These are phyloP conservation scores for Massariosphaeria phaeospora DNA, from an alignment of 495 filamentous ascomycete genomes.

Conservation along the genomic window DNA sequence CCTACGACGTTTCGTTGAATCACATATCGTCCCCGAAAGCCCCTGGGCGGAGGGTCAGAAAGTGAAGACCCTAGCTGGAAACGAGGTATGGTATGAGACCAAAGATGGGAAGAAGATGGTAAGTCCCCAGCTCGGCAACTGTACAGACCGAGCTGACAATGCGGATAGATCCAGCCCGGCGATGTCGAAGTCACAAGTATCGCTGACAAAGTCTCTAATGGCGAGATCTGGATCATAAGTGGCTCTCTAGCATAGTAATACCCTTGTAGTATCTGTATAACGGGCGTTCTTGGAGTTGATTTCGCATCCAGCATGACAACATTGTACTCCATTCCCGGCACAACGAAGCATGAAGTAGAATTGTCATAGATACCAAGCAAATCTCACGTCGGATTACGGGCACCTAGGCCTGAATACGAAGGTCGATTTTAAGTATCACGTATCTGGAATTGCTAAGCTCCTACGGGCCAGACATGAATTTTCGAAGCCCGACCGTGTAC, in stretches of 20 bases:
- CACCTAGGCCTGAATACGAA: too few species aligned
- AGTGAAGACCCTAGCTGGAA: conserved; percentile 62
- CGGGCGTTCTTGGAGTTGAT: conserved; percentile 9
- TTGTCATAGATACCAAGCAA: neutral
- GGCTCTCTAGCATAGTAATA: conserved; percentile 30
- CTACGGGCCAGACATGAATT: conserved; percentile 5
- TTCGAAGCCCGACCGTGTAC: too few species aligned
- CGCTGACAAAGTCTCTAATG: conserved; percentile 71
- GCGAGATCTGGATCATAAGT: conserved; percentile 58
- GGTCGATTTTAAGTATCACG: neutral
- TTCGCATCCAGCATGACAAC: neutral
- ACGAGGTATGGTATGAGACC: conserved; percentile 74
- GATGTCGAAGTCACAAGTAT: conserved; percentile 68
- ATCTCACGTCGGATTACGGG: too few species aligned
- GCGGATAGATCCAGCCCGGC: conserved; percentile 67
- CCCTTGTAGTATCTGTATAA: neutral
- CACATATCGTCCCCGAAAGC: conserved; percentile 69
- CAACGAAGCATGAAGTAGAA: neutral
- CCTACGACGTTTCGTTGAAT: conserved; percentile 77
- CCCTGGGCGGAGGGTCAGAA: conserved; percentile 80
- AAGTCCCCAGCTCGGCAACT: conserved; percentile 34
- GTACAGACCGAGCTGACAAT: neutral
- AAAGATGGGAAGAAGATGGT: conserved; percentile 69
- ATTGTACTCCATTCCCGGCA: neutral
- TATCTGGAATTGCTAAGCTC: conserved; percentile 17